These are phyloP conservation scores for Emmonsiellopsis sp. DNA, from an alignment of 2,329 filamentous ascomycete species.

Conservation along the genomic window DNA sequence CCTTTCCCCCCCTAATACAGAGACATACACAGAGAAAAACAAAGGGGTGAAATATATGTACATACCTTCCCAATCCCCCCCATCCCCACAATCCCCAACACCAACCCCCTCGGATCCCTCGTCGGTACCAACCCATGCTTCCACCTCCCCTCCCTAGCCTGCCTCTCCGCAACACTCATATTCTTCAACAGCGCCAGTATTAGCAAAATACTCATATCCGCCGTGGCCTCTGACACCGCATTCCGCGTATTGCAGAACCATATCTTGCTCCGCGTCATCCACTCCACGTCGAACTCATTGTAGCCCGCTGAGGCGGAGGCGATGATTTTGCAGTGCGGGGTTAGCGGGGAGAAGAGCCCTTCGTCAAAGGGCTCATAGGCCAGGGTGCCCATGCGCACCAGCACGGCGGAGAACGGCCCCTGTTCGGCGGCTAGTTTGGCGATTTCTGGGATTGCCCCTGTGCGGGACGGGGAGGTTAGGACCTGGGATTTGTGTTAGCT, in stretches of 20 bases:
- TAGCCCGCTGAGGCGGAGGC: constrained; percentile 41
- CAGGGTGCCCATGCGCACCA: constrained; percentile 43
- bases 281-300: constrained; percentile 40
- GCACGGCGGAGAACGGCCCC: constrained; percentile 40
- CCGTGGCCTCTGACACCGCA: constrained; percentile 46
- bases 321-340: constrained; percentile 39
- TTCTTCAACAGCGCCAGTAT: constrained; percentile 41
- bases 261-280: constrained; percentile 35
- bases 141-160: constrained; percentile 31
- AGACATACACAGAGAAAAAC: background rate
- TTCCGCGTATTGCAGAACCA: constrained; percentile 49
- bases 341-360: constrained; percentile 33
- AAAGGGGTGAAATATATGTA: background rate
- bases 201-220: constrained; percentile 44
- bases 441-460: constrained; percentile 7
- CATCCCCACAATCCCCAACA: constrained; percentile 42
- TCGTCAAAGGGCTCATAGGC: constrained; percentile 43
- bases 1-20: no score
- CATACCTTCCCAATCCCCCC: constrained; percentile 38
- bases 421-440: constrained; percentile 4
- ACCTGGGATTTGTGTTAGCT: background rate
- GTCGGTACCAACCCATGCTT: constrained; percentile 26
- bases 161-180: constrained; percentile 32
- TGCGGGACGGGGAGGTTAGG: constrained; percentile 2
- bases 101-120: constrained; percentile 37